A percentile compares a stretch with the other conserved stretches of the same genome.
Evolutionary conservation across 345 rosid species (phyloP).

Genomic region (Eucalyptus globulus): DNA sequence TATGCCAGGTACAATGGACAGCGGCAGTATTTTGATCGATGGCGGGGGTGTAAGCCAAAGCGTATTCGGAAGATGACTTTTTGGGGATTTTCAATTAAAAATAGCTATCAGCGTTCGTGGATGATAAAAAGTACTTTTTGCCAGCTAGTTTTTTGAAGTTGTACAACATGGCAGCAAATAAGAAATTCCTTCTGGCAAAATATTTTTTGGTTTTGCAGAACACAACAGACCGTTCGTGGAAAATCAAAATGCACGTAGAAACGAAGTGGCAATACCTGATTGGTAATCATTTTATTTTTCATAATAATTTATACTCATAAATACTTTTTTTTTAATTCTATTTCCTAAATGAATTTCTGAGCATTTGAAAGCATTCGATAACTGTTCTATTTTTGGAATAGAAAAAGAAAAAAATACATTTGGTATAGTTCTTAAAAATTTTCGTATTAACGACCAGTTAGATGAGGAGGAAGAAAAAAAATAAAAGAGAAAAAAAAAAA

Average conservation of each 20-base stretch:
- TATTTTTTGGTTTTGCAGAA: neutral
- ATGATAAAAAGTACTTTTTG: neutral
- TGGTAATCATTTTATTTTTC: too few species aligned
- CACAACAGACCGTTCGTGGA: neutral
- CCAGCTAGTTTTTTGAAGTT: neutral
- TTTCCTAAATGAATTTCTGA: fast-evolving
- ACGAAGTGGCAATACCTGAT: neutral
- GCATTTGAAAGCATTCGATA: fast-evolving
- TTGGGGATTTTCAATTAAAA: too few species aligned
- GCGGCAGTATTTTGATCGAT: too few species aligned
- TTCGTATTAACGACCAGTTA: fast-evolving
- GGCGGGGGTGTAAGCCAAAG: neutral
- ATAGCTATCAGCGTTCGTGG: neutral
- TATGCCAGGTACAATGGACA: neutral
- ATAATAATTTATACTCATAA: too few species aligned
- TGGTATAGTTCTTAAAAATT: fast-evolving
- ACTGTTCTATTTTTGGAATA: fast-evolving
- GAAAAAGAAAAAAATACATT: too few species aligned
- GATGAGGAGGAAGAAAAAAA: too few species aligned
- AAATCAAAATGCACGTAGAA: neutral
- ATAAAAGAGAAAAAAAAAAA: fast-evolving
- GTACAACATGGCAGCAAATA: too few species aligned
- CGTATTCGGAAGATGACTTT: too few species aligned
- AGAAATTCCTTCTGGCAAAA: too few species aligned
- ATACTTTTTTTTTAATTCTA: too few species aligned